Conservation (phyloP, 164 flowering plant species). For the Vitis amurensis region DNA sequence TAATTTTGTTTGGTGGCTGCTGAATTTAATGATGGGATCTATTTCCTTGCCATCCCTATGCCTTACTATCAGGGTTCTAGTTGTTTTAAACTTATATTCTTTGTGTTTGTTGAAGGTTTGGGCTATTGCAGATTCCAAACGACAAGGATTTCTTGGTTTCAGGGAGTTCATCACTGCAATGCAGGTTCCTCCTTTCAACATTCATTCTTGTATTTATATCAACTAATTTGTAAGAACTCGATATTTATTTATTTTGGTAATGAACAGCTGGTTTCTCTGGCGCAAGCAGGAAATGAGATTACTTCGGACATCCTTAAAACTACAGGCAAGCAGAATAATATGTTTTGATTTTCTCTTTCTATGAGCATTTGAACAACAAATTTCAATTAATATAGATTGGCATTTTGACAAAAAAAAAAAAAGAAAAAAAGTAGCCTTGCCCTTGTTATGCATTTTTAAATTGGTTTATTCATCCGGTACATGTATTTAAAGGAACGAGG, state of each 20-base stretch:
- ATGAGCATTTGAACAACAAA: not conserved
- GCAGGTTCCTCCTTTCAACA: conserved; percentile 56
- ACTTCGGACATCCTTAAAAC: conserved; percentile 46
- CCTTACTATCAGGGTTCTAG: too few relatives aligned
- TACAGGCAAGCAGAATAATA: conserved; percentile 35
- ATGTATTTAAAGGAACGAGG: too few relatives aligned
- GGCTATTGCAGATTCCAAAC: conserved; percentile 91
- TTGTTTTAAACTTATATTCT: not conserved
- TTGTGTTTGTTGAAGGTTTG: conserved; percentile 56
- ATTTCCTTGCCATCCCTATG: too few relatives aligned
- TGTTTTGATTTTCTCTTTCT: not conserved
- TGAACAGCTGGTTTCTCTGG: conserved; percentile 73
- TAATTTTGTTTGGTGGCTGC: too few relatives aligned
- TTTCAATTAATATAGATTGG: not conserved
- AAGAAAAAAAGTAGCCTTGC: too few relatives aligned
- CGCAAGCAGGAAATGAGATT: conserved; percentile 78
- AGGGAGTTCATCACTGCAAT: conserved; percentile 86
- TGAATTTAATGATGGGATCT: not conserved
- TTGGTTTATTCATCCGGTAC: too few relatives aligned
- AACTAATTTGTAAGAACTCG: not conserved
- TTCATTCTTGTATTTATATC: not conserved
- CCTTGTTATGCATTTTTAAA: not conserved
- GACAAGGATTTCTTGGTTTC: conserved; percentile 85
- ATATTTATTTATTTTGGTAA: not conserved
- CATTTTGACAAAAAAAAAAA: too few relatives aligned